Evolutionary conservation across 805 yeast genomes (phyloP).

Genomic region (Yamadazyma laniorum): DNA sequence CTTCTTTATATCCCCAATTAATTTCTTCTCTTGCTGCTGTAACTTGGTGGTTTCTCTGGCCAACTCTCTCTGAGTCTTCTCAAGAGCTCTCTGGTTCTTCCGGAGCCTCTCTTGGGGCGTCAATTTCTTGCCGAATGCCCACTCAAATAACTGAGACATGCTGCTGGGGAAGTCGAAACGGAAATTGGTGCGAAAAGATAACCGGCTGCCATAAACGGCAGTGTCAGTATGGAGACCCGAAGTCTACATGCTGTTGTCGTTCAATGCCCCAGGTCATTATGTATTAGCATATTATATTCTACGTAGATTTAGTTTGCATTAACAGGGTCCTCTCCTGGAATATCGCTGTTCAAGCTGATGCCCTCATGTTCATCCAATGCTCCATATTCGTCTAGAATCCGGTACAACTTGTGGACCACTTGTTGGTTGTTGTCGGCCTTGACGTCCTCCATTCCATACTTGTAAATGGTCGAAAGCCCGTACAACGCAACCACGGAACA

Average conservation of each 20-base stretch:
- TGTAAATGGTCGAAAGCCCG: constrained; percentile 59
- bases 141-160: constrained; percentile 56
- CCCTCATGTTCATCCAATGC: constrained; percentile 16
- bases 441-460: constrained; percentile 66
- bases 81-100: constrained; percentile 92
- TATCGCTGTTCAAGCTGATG: constrained; percentile 10
- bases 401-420: constrained; percentile 34
- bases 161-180: not conserved
- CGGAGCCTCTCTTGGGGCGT: constrained; percentile 95
- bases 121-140: constrained; percentile 92
- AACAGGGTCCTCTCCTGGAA: no score
- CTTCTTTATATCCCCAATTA: constrained; percentile 81
- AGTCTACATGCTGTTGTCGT: no score
- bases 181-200: no score
- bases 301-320: not conserved
- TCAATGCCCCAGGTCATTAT: no score
- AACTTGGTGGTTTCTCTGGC: constrained; percentile 83
- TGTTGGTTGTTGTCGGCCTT: constrained; percentile 47
- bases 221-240: no score
- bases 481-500: constrained; percentile 56
- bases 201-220: no score
- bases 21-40: constrained; percentile 88
- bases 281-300: no score
- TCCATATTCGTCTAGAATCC: constrained; percentile 28
- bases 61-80: constrained; percentile 89